Evolutionary conservation across 2,329 filamentous ascomycete genomes (phyloP), one percentile per base, ranked within the genome.

Genomic region (Pestalotiopsis sp.): DNA sequence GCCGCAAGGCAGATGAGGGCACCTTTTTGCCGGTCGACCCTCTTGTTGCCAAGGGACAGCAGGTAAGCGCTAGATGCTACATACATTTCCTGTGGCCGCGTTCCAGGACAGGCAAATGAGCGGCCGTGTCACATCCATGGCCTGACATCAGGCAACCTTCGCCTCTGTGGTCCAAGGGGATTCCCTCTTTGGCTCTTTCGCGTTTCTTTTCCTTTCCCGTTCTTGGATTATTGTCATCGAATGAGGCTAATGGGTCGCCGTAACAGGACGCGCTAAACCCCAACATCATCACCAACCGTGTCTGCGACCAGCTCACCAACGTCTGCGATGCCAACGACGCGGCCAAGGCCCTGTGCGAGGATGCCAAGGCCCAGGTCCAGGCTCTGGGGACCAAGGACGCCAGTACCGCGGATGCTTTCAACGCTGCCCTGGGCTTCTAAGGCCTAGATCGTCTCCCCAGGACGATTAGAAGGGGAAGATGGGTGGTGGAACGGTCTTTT

Each of bases 231-330:
- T 52, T 11, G 11, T n/a, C 14, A 52, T 17, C 9, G 6, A 9
- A 52, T 52, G 45, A 52, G 45, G 17, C 5, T n/a, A n/a, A n/a
- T 52, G 45, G 5, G 3, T 52, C 20, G 45, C 20, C 45, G 20
- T 9, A 52, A 52, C 20, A 62, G 70, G 87, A 90, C 69, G 87
- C 87, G 45, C 79, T 89, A 13, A 90, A 90, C 83, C 88, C 87
- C 49, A 87, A 86, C 79, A 90, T 90, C 80, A 90, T 90, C 81
- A 89, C 86, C 74, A 89, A 88, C 79, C 83, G 86, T 20, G 85
- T 90, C 72, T 88, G 86, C 79, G 86, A 90, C 79, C 86, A 89
- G 76, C 81, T 90, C 67, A 85, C 81, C 70, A 90, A 89, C 76
- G 85, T 87, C 27, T 90, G 88, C 78, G 79, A 80, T n/a, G 87